Evolutionary conservation across 192 early-diverging fungal genomes (phyloP), one percentile per base, ranked within the genome.

Genomic region (Chytriomyces confervae): DNA sequence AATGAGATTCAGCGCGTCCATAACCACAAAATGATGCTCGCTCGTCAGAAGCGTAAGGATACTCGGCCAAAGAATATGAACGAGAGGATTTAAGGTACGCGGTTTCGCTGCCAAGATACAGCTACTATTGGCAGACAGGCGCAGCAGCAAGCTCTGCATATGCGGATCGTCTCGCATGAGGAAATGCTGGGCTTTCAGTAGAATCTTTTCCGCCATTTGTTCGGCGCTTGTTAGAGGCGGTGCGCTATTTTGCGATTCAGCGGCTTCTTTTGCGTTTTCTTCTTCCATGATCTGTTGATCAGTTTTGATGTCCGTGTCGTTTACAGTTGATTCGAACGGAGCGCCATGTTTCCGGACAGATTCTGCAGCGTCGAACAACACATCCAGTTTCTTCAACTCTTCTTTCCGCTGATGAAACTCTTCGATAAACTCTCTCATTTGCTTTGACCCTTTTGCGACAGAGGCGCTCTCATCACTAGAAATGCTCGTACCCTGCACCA

Each of bases 11-110:
- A 86, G 10, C n/a, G 85, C 80, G 29, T 82, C 80, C 29, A 67
- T 43, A 36, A 79, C 79, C 18, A 86, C 85, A 61, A 48, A 86
- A 48, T 76, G 72, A 43, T 82, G 61, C 6, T 27, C 10, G 50
- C 81, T 83, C 23, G 60, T 51, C 7, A 79, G 49, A 29, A 79
- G 77, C 4, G 61, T 36, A 2, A 76, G 36, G 24, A 86, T 27
- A 8, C 66, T 20, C 3, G 80, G 77, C 85, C 85, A 86, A 18
- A 84, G 51, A 16, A 36, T 46, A 70, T 86, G 85, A n/a, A 84
- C 75, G 18, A 70, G 47, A 0, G 82, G 80, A 51, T 82, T 73
- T 8, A 83, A 67, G 11, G 81, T 78, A 44, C 62, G 10, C 11
- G 50, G 48, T 13, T 51, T 29, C 8, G 43, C 6, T 13, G 13